phyloP scores from a whole-genome alignment of 768 basidiomycete genomes.

The Calocera viscosa region DNA sequence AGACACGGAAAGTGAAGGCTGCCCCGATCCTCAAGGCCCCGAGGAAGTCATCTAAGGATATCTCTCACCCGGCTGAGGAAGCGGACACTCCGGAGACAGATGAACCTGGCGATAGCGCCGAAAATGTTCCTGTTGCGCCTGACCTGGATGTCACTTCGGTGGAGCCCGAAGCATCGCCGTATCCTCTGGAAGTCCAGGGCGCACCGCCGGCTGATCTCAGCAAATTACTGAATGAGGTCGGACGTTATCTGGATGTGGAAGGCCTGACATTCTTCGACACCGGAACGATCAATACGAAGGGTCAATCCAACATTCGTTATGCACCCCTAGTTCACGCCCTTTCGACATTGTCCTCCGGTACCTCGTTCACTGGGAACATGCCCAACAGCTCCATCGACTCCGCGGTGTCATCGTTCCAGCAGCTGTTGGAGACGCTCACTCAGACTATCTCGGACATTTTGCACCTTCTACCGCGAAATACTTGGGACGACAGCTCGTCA shows the following conservation, averaged over 20 bases:
- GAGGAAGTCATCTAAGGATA: background rate
- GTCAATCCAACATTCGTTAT: constrained; percentile 71
- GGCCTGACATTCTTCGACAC: constrained; percentile 66
- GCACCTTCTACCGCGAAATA: constrained; percentile 72
- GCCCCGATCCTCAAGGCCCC: background rate
- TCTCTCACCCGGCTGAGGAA: constrained; percentile 3
- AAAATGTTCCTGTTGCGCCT: background rate
- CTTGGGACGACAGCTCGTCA: constrained; percentile 82
- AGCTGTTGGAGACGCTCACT: constrained; percentile 73
- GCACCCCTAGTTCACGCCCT: constrained; percentile 75
- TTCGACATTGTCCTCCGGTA: constrained; percentile 73
- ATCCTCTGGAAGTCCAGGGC: background rate
- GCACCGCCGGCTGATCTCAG: background rate
- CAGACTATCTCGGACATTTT: constrained; percentile 81
- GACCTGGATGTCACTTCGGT: background rate
- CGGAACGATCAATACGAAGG: constrained; percentile 56
- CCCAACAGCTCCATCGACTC: constrained; percentile 74
- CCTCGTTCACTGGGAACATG: constrained; percentile 47
- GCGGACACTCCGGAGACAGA: background rate
- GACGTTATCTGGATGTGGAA: constrained; percentile 42
- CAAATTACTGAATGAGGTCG: background rate
- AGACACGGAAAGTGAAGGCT: constrained; percentile 20
- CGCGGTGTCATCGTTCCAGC: constrained; percentile 80
- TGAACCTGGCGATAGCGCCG: background rate
- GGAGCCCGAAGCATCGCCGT: background rate